phyloP scores from a whole-genome alignment of 2,329 filamentous ascomycete species.

The Penicillium sp. region DNA sequence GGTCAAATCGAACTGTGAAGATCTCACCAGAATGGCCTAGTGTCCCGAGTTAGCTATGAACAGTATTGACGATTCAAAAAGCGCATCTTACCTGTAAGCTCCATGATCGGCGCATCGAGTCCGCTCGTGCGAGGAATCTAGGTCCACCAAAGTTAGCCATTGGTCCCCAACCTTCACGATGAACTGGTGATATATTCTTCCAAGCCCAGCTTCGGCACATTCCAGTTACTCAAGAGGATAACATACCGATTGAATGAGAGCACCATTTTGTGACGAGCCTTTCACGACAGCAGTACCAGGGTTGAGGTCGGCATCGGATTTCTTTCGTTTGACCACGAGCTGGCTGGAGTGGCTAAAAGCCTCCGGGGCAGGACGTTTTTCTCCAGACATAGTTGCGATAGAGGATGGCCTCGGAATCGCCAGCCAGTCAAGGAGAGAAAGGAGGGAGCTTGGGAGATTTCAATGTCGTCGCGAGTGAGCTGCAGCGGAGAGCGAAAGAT shows the following conservation, averaged over 20 bases:
- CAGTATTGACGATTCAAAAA: background rate
- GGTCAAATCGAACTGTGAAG: constrained; percentile 87
- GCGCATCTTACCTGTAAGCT: constrained; percentile 72
- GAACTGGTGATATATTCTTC: background rate
- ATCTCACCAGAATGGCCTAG: constrained; percentile 75
- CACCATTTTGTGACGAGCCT: constrained; percentile 60
- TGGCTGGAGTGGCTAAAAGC: constrained; percentile 74
- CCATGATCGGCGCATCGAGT: constrained; percentile 90
- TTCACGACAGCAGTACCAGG: constrained; percentile 61
- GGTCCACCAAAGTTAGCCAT: constrained; percentile 20
- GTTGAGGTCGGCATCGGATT: constrained; percentile 64
- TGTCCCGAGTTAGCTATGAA: constrained; percentile 14
- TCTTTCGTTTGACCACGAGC: constrained; percentile 87
- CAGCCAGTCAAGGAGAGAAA: constrained; percentile 1
- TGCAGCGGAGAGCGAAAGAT: constrained; percentile 21
- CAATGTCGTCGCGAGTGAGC: constrained; percentile 1
- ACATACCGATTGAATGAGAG: constrained; percentile 69
- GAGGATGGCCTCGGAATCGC: background rate
- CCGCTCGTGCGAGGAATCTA: constrained; percentile 79
- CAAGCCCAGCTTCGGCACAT: background rate
- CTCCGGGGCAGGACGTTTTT: constrained; percentile 88
- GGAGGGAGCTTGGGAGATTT: constrained; percentile 4
- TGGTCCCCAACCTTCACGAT: background rate
- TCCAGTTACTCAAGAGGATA: background rate
- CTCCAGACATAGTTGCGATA: constrained; percentile 70